Percentiles rank a stretch among this genome's conserved stretches.
phyloP scores from a whole-genome alignment of 352 stramenopile genomes.

The Globisporangium alternatum region DNA sequence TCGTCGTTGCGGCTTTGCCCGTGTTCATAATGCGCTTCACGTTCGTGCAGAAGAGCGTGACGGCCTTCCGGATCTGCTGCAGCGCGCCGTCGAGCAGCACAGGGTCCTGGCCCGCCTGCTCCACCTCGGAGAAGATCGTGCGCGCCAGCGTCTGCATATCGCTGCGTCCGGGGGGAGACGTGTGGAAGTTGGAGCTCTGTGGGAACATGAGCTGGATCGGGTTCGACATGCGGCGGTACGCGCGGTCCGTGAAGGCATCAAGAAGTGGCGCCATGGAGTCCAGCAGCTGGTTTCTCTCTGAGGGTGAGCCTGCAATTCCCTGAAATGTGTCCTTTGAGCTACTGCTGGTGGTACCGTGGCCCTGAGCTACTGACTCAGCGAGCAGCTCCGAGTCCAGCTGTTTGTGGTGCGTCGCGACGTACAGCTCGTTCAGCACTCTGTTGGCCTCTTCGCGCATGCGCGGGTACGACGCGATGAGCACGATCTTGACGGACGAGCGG shows the following conservation, averaged over 20 bases:
- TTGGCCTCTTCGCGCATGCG: conserved; percentile 75
- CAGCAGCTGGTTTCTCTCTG: conserved; percentile 64
- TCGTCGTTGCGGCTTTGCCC: conserved; percentile 42
- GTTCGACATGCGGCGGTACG: conserved; percentile 59
- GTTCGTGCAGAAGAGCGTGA: conserved; percentile 67
- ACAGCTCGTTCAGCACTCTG: conserved; percentile 58
- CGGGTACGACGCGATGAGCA: conserved; percentile 76
- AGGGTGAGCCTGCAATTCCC: conserved; percentile 34
- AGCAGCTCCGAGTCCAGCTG: conserved; percentile 23
- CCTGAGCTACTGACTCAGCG: conserved; percentile 12
- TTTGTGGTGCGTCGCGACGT: conserved; percentile 40
- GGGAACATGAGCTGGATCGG: conserved; percentile 89
- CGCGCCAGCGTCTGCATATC: conserved; percentile 82
- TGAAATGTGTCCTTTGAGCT: conserved; percentile 18
- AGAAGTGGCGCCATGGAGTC: conserved; percentile 65
- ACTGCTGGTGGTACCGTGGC: conserved; percentile 10
- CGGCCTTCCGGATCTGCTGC: conserved; percentile 57
- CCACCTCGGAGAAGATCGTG: conserved; percentile 68
- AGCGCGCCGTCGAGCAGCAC: conserved; percentile 57
- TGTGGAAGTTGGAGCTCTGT: conserved; percentile 79
- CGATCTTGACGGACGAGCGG: conserved; percentile 50
- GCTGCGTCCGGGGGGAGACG: conserved; percentile 70
- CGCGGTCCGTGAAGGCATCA: conserved; percentile 67
- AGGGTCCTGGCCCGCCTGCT: conserved; percentile 56
- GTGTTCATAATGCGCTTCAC: conserved; percentile 75